Evolutionary conservation across 257 asterid species (phyloP), one percentile per base, ranked within the genome.

Genomic region (Gentiana straminea): DNA sequence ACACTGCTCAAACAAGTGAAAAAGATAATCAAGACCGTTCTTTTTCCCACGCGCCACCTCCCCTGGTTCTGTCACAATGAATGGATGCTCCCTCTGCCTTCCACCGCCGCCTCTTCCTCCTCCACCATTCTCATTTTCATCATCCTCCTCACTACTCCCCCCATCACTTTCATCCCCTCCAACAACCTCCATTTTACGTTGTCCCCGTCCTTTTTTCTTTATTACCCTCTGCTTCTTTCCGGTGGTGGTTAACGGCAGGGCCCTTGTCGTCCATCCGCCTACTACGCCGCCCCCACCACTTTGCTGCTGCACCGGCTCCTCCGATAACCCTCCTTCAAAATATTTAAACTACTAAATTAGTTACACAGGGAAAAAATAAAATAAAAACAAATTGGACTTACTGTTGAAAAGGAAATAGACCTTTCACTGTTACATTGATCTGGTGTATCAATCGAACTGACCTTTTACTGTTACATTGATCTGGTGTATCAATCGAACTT

Each of bases 31-130:
- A 13, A 92, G 81, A 24, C 98, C 97, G 65, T 91, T 91, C 80
- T 91, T 91, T 63, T 91, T 91, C 64, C 98, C 98, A 66, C 98
- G 97, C 60, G 98, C 98, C 72, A 91, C 98, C 81, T 91, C 98
- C 24, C 98, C 98, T 0, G 98, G 98, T 81, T 87, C 98, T 36
- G 98, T 91, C 58, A 91, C 98, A 10, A 88, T 88, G 69, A 91
- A 91, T 0, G 98, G 98, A 60, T 91, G 98, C 79, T 91, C 98
- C 61, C 97, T 74, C 66, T 91, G 98, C 68, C 98, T 73, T 77
- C 86, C 96, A 33, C 73, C 57, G 15, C 75, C 89, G 1, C 79
- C 91, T 0, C 70, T 72, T 1, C 68, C 69, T 6, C 72, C 63
- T 15, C 68, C 79, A 4, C 77, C 84, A 11, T 76, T 92, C 0